Evolutionary conservation across 345 rosid genomes (phyloP), one percentile per base, ranked within the genome.

Genomic region (Sapria himalayana): DNA sequence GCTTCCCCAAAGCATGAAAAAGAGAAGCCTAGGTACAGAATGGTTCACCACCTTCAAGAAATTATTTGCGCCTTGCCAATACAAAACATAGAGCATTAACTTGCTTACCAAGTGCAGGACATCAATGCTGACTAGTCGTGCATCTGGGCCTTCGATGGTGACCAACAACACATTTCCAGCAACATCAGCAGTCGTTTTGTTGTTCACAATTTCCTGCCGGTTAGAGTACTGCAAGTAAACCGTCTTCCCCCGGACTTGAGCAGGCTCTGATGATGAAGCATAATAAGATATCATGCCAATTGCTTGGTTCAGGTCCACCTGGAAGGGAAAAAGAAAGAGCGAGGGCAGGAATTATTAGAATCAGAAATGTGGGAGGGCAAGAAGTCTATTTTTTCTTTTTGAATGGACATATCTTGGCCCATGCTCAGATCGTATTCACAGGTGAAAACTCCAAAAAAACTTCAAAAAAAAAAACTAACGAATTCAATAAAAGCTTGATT

Each of bases 231-330:
- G 99, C 53, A 91, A 59, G 65, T 91, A 91, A 42, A 91, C 99
- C 15, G 99, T 91, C 70, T 91, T 91, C 44, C 99, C 99, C 34
- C 96, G 93, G 23, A 91, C 99, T 70, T 84, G 99, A 37, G 99
- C 99, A 36, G 99, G 93, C 41, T 91, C 99, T 0, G 96, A 75
- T 6, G 99, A 91, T 19, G 99, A 79, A 20, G 99, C 96, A 35
- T 84, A 91, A 56, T 69, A 80, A 7, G 95, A 84, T 53, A 84
- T 84, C 99, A 91, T 91, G 0, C 78, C 92, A 56, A 91, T 91
- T 17, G 99, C 99, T 66, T 91, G 99, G 55, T 91, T 91, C 49
- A 80, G 58, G 67, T 91, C 96, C n/a, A 67, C 78, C 99, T 91
- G 65, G 19, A 52, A 22, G 13, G 52, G 4, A n/a, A n/a, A n/a